phyloP scores from a whole-genome alignment of 495 filamentous ascomycete species.

The Aspergillus bridgeri region DNA sequence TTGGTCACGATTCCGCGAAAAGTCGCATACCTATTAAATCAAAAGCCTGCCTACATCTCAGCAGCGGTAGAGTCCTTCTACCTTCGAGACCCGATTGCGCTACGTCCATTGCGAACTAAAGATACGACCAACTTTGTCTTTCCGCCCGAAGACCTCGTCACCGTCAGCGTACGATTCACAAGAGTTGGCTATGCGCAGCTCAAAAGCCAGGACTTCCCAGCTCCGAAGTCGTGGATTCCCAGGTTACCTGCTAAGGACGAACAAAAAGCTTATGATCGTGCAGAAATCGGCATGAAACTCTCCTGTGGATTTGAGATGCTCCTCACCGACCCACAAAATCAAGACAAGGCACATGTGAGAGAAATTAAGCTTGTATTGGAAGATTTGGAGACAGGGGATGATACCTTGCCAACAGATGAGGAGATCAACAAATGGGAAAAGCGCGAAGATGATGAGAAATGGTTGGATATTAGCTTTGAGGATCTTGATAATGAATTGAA shows the following conservation, averaged over 20 bases:
- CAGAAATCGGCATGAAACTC: constrained; percentile 85
- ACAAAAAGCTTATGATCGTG: constrained; percentile 36
- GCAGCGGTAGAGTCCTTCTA: constrained; percentile 91
- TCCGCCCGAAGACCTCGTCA: constrained; percentile 73
- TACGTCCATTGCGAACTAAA: constrained; percentile 62
- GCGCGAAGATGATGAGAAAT: constrained; percentile 76
- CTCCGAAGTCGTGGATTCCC: constrained; percentile 60
- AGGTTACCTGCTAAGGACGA: constrained; percentile 36
- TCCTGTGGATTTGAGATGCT: constrained; percentile 92
- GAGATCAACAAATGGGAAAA: constrained; percentile 70
- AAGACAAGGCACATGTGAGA: constrained; percentile 60
- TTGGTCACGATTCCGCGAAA: constrained; percentile 72
- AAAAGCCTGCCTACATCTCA: constrained; percentile 67
- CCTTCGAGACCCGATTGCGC: constrained; percentile 75
- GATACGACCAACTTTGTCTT: constrained; percentile 52
- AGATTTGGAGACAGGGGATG: constrained; percentile 61
- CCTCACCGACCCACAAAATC: constrained; percentile 57
- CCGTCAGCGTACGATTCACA: constrained; percentile 74
- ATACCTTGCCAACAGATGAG: constrained; percentile 62
- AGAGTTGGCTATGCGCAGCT: constrained; percentile 88
- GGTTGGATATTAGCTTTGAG: constrained; percentile 87
- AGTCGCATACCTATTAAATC: constrained; percentile 75
- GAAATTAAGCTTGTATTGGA: constrained; percentile 74
- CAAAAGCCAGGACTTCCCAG: constrained; percentile 77
- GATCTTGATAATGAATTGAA: constrained; percentile 82